A percentile compares a stretch with the other conserved stretches of the same genome.
These are phyloP conservation scores for Patellifolia procumbens DNA, from an alignment of 179 eudicot genomes.

Conservation along the genomic window DNA sequence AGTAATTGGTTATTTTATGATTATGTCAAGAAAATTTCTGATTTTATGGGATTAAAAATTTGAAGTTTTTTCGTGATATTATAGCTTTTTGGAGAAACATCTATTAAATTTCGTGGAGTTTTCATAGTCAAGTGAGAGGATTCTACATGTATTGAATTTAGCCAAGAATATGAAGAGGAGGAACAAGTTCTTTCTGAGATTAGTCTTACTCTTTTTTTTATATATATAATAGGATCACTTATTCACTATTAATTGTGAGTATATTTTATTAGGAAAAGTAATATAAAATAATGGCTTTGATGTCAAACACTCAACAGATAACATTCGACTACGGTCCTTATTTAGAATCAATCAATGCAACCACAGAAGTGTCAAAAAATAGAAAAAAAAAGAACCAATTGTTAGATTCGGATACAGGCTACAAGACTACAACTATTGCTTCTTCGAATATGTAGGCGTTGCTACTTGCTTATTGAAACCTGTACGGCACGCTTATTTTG, in stretches of 20 bases:
- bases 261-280: no score
- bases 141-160: conserved; percentile 4
- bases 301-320: not conserved
- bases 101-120: conserved; percentile 12
- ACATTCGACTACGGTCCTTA: not conserved
- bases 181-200: conserved; percentile 9
- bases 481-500: not conserved
- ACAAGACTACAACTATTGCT: not conserved
- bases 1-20: no score
- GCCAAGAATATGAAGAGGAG: not conserved
- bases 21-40: no score
- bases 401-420: not conserved
- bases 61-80: not conserved
- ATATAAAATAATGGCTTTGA: not conserved
- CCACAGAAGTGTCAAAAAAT: not conserved
- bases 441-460: not conserved
- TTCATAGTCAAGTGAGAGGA: conserved; percentile 12
- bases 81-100: not conserved
- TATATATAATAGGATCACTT: no score
- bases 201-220: no score
- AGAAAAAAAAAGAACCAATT: not conserved
- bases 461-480: not conserved
- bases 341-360: not conserved
- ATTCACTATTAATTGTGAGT: no score
- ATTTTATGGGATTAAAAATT: no score